These are phyloP conservation scores for Akanthomyces uredinophilus DNA, from an alignment of 2,329 filamentous ascomycete genomes.

Conservation along the genomic window DNA sequence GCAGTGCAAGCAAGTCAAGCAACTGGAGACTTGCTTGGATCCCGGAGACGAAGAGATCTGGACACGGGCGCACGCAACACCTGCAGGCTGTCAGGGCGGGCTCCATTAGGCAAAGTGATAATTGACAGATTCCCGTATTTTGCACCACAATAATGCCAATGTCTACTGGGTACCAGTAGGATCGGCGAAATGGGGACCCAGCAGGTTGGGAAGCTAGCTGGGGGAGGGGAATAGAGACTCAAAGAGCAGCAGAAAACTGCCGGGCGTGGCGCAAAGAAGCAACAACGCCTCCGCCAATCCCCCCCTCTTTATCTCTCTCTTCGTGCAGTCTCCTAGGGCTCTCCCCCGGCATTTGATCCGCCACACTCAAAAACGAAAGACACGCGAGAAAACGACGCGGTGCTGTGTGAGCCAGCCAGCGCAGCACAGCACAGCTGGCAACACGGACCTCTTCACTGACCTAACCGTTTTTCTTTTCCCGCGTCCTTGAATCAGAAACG, in stretches of 20 bases:
- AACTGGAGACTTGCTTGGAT: neutral
- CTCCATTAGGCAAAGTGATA: neutral
- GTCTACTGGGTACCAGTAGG: neutral
- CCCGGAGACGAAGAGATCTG: neutral
- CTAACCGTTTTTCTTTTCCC: neutral
- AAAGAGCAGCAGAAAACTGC: neutral
- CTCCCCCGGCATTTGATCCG: constrained; percentile 7
- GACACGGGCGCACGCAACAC: neutral
- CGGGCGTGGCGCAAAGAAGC: neutral
- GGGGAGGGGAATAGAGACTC: neutral
- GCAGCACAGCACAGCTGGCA: neutral
- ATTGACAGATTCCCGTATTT: neutral
- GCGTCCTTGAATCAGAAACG: neutral
- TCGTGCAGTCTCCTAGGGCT: neutral
- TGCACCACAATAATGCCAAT: neutral
- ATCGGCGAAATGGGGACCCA: neutral
- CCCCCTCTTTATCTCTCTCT: neutral
- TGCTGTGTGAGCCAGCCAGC: neutral
- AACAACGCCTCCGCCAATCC: neutral
- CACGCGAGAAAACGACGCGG: neutral
- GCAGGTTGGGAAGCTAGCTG: neutral
- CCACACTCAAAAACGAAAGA: neutral
- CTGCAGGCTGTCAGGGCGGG: neutral
- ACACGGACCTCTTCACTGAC: neutral
- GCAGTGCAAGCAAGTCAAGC: no score